Conservation (phyloP, 202 grass and related monocot species). For the Eragrostis tef region DNA sequence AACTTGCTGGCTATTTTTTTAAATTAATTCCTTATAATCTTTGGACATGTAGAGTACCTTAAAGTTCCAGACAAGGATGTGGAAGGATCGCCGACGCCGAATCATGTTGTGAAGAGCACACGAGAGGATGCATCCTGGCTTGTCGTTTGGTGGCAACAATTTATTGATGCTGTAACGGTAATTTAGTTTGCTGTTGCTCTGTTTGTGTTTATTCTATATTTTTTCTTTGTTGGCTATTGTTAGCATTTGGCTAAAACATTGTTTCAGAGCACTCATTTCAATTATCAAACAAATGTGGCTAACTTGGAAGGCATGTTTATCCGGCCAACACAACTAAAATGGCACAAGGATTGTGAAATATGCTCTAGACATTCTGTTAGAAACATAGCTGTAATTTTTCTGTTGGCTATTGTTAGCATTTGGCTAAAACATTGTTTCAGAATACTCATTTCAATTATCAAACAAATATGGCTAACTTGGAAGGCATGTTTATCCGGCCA, state of each 20-base stretch:
- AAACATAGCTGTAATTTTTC: not conserved
- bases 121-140: slow-evolving; percentile 38
- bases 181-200: slow-evolving; percentile 25
- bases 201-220: slow-evolving; percentile 8
- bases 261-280: not conserved
- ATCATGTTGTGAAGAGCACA: slow-evolving; percentile 42
- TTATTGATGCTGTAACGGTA: slow-evolving; percentile 67
- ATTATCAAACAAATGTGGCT: not conserved
- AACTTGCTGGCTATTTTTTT: not conserved
- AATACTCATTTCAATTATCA: slow-evolving; percentile 4
- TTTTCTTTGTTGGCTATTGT: not conserved
- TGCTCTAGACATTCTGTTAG: not conserved
- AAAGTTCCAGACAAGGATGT: slow-evolving; percentile 61
- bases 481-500: not conserved
- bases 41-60: slow-evolving; percentile 48
- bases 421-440: not conserved
- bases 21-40: slow-evolving; percentile 29
- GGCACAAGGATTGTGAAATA: not conserved
- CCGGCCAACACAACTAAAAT: not conserved
- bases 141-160: slow-evolving; percentile 74
- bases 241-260: slow-evolving; percentile 9
- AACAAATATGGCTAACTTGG: not conserved
- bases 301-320: not conserved
- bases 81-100: slow-evolving; percentile 51
- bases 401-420: not conserved